A percentile compares a stretch with the other conserved stretches of the same genome.
Conservation (phyloP, 2,329 filamentous ascomycete genomes). For the Penicillium hesseltinei region DNA sequence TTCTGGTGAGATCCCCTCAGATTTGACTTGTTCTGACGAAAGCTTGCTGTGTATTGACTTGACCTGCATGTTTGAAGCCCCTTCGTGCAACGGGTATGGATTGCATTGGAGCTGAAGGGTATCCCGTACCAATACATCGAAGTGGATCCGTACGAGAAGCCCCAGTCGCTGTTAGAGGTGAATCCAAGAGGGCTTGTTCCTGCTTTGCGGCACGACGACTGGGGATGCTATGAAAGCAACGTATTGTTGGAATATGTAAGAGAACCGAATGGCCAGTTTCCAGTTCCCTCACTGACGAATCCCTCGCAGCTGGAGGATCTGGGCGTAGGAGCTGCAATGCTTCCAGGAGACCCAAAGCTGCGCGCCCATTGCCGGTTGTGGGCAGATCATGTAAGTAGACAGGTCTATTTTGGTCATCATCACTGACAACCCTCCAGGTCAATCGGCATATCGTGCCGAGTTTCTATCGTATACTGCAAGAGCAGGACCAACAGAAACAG, state of each 20-base stretch:
- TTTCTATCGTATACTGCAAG: constrained; percentile 72
- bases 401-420: neutral
- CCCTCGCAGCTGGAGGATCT: constrained; percentile 69
- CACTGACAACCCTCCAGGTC: constrained; percentile 51
- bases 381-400: constrained; percentile 67
- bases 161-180: constrained; percentile 67
- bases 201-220: constrained; percentile 72
- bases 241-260: constrained; percentile 82
- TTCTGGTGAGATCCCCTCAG: constrained; percentile 63
- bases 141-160: constrained; percentile 75
- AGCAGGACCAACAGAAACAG: constrained; percentile 60
- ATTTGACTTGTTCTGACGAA: neutral
- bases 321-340: constrained; percentile 57
- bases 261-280: constrained; percentile 5
- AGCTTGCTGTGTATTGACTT: neutral
- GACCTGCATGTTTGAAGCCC: constrained; percentile 54
- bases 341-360: constrained; percentile 61
- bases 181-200: constrained; percentile 76
- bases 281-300: constrained; percentile 8
- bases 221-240: constrained; percentile 77
- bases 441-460: constrained; percentile 72
- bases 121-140: constrained; percentile 84
- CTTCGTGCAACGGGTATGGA: constrained; percentile 87
- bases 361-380: constrained; percentile 75
- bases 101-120: constrained; percentile 76